Conservation (phyloP, 805 yeast species). For the Candida insectorum region DNA sequence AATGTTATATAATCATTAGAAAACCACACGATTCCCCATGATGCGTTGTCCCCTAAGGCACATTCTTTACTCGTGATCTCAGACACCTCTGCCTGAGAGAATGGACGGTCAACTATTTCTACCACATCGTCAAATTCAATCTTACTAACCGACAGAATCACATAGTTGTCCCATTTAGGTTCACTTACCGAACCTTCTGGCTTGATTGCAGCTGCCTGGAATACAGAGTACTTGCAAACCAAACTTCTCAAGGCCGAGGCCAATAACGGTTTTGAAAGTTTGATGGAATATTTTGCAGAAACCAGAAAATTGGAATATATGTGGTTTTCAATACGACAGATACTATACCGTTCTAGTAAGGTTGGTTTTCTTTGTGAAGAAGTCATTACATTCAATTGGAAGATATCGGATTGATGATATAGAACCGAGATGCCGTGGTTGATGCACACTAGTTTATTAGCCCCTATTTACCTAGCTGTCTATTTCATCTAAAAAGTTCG, state of each 20-base stretch:
- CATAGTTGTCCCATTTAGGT: not conserved
- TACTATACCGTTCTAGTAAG: no score
- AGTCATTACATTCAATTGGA: no score
- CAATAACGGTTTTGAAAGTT: conserved; percentile 12
- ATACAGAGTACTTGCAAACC: conserved; percentile 14
- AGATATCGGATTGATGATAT: no score
- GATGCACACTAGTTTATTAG: no score
- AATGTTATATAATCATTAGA: conserved; percentile 18
- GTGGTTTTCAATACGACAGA: no score
- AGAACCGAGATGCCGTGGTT: no score
- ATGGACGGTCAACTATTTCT: conserved; percentile 4
- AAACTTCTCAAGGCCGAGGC: conserved; percentile 16
- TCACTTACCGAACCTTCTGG: no score
- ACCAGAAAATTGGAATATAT: conserved; percentile 23
- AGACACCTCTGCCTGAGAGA: conserved; percentile 13
- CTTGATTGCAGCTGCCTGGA: conserved; percentile 4
- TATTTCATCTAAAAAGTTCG: conserved; percentile 63
- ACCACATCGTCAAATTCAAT: conserved; percentile 22
- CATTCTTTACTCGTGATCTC: conserved; percentile 1
- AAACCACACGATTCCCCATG: conserved; percentile 20
- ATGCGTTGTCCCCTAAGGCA: not conserved
- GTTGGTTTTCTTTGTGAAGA: no score
- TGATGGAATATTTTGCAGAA: conserved; percentile 16
- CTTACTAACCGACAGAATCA: conserved; percentile 9
- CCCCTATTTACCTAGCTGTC: no score